Base-by-base conservation (phyloP, 169 alveolate species). In the Plasmodium inui region DNA sequence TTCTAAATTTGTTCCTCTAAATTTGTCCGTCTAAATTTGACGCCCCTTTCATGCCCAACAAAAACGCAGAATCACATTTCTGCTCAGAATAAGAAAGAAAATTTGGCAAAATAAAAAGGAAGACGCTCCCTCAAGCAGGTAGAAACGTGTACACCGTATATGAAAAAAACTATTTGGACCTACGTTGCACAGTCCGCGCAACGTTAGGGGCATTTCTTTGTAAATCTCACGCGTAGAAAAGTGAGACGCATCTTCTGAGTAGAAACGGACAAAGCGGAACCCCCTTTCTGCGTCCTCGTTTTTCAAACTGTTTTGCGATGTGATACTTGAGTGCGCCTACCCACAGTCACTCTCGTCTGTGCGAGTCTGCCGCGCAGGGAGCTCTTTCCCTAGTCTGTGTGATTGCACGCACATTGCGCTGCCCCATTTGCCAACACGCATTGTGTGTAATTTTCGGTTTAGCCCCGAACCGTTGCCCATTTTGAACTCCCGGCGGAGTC, bases 291-390 rank as follows among this genome's bases (percentile, higher is more conserved):
- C 39, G 76, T 28, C 30, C 3, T 67, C 10, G 30, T 67, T 19
- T 67, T 67, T 67, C 76, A 67, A 67, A 67, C 12, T 67, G 76
- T 67, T 67, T 67, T 67, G 76, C 32, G n/a, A 61, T 67, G 76
- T 12, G n/a, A 61, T 26, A 61, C 32, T 61, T 61, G 6, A 61
- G 26, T n/a, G 14, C 14, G 32, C 74, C 32, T 61, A 0, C 74
- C 74, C 32, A 34, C 28, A 44, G 0, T n/a, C 61, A 50, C 22
- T 14, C 61, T 12, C 14, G 61, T 50, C 14, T 50, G 61, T 50
- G 55, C 55, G 55, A 12, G 10, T 44, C n/a, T n/a, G 55, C n/a
- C 55, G 55, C 5, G 44, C 12, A 12, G 55, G 55, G n/a, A 44
- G 17, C n/a, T 3, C 55, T 44, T 44, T 4, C 55, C n/a, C 55